phyloP scores from a whole-genome alignment of 2,329 filamentous ascomycete species.

The Neoascochyta sp. region DNA sequence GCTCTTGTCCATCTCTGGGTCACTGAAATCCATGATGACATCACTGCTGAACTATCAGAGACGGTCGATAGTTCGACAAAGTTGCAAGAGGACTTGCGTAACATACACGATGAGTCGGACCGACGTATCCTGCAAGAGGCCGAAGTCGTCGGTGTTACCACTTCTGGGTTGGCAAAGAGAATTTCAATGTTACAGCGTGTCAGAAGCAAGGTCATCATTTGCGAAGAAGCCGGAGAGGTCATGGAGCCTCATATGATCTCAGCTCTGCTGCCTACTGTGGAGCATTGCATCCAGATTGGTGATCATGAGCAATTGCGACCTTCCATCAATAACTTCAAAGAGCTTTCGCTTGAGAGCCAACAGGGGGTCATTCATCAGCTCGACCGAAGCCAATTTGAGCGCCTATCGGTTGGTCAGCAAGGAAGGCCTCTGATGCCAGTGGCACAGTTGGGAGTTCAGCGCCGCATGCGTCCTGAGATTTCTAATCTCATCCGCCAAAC shows the following conservation, averaged over 20 bases:
- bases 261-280: conserved; percentile 55
- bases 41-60: conserved; percentile 14
- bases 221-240: conserved; percentile 67
- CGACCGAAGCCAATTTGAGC: conserved; percentile 60
- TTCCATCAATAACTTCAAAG: conserved; percentile 51
- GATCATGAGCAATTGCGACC: conserved; percentile 62
- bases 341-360: conserved; percentile 51
- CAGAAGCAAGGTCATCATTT: conserved; percentile 56
- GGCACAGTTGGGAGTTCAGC: conserved; percentile 53
- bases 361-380: conserved; percentile 51
- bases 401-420: conserved; percentile 43
- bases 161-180: conserved; percentile 57
- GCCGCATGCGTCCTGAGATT: conserved; percentile 64
- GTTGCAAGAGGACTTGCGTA: conserved; percentile 9
- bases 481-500: conserved; percentile 55
- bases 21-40: conserved; percentile 8
- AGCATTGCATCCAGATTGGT: conserved; percentile 62
- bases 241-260: conserved; percentile 62
- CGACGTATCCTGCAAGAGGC: conserved; percentile 42
- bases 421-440: conserved; percentile 23
- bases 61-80: conserved; percentile 6
- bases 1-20: conserved; percentile 14
- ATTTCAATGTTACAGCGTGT: conserved; percentile 50
- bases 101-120: conserved; percentile 39
- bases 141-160: conserved; percentile 58